Conservation (phyloP, 1,139 yeast species). For the Pichia sp. region DNA sequence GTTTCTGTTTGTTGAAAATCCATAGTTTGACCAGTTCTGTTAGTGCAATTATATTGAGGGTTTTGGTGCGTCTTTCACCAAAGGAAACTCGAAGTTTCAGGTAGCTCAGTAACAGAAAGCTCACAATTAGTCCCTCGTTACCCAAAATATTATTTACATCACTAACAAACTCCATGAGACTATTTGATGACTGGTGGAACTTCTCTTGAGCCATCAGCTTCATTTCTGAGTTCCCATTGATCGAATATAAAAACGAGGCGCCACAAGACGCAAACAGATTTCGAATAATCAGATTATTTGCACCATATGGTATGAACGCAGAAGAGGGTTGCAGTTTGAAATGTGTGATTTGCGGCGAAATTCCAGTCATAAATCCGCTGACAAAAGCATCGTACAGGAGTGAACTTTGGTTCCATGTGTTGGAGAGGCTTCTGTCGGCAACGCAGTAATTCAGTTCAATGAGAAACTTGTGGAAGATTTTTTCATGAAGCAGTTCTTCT, state of each 20-base stretch:
- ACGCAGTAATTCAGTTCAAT: background rate
- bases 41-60: conserved; percentile 16
- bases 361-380: conserved; percentile 30
- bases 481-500: background rate
- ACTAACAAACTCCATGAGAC: conserved; percentile 11
- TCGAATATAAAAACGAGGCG: conserved; percentile 20
- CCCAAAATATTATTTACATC: conserved; percentile 5
- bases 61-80: conserved; percentile 11
- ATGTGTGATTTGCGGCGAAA: conserved; percentile 36
- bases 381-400: conserved; percentile 29
- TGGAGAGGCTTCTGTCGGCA: background rate
- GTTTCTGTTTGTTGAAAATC: background rate
- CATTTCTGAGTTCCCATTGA: conserved; percentile 2
- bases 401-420: conserved; percentile 1
- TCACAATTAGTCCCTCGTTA: conserved; percentile 19
- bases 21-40: conserved; percentile 6
- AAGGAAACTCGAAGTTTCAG: conserved; percentile 19
- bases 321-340: conserved; percentile 33
- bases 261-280: conserved; percentile 33
- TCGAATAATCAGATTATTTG: conserved; percentile 24
- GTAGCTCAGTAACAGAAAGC: conserved; percentile 16
- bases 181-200: conserved; percentile 9
- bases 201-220: conserved; percentile 2
- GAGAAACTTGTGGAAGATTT: background rate
- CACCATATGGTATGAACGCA: conserved; percentile 26